A percentile compares a stretch with the other conserved stretches of the same genome.
These are phyloP conservation scores for Ustilago bromivora DNA, from an alignment of 1,284 basidiomycete species.

Conservation along the genomic window DNA sequence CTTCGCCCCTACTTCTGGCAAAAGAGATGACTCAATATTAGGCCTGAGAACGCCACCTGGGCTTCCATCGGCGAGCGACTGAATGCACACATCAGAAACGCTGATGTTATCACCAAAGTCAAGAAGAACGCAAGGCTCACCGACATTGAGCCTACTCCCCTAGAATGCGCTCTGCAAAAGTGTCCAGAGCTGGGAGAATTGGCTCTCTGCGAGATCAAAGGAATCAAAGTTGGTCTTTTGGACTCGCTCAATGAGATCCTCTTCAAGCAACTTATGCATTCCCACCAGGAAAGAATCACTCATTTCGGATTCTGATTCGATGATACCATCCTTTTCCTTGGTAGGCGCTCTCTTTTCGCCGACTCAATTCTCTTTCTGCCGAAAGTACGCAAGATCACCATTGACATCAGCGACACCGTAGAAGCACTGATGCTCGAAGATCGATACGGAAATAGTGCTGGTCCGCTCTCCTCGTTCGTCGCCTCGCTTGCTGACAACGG, in stretches of 20 bases:
- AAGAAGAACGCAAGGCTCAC: slow-evolving; percentile 17
- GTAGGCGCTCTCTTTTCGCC: slow-evolving; percentile 19
- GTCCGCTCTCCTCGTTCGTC: slow-evolving; percentile 8
- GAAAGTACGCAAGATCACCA: slow-evolving; percentile 12
- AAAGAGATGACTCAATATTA: slow-evolving; percentile 20
- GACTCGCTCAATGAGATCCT: slow-evolving; percentile 30
- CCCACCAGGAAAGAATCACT: slow-evolving; percentile 7
- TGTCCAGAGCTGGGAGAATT: slow-evolving; percentile 19
- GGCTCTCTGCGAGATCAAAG: neutral
- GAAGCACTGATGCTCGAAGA: neutral
- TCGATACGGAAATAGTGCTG: neutral
- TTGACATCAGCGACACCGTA: slow-evolving; percentile 17
- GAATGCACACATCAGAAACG: neutral
- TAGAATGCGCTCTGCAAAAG: neutral
- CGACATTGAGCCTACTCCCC: slow-evolving; percentile 19
- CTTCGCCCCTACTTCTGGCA: slow-evolving; percentile 19
- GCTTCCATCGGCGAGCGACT: slow-evolving; percentile 11
- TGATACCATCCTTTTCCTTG: slow-evolving; percentile 19
- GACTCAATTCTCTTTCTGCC: slow-evolving; percentile 11
- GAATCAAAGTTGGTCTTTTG: slow-evolving; percentile 18
- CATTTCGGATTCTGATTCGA: slow-evolving; percentile 24
- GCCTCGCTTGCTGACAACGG: slow-evolving; percentile 21
- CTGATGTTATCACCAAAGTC: slow-evolving; percentile 21
- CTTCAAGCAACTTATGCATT: slow-evolving; percentile 17
- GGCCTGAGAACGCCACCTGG: slow-evolving; percentile 13